Conservation (phyloP, 148 eudicot genomes). For the Pouteria glomerata region DNA sequence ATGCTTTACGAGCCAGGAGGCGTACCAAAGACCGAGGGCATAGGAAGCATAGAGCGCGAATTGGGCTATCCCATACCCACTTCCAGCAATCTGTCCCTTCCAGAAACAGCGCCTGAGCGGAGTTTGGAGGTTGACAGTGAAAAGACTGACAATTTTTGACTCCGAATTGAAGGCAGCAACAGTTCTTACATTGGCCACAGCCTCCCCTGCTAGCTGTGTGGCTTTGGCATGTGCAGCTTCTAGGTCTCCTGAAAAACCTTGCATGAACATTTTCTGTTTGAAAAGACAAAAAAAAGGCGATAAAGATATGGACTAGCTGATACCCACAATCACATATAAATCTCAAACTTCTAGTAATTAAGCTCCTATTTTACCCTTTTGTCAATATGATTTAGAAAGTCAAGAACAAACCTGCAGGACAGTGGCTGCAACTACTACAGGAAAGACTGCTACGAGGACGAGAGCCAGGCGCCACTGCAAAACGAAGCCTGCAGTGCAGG, state of each 20-base stretch:
- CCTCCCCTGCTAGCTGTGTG: slow-evolving; percentile 87
- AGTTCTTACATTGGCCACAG: slow-evolving; percentile 79
- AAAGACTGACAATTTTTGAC: slow-evolving; percentile 57
- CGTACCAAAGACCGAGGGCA: slow-evolving; percentile 90
- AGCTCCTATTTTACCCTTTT: background rate
- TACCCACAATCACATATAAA: too few relatives aligned
- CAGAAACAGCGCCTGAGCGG: slow-evolving; percentile 79
- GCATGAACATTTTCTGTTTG: slow-evolving; percentile 88
- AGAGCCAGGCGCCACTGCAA: slow-evolving; percentile 94
- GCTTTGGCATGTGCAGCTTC: slow-evolving; percentile 89
- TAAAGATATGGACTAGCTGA: background rate
- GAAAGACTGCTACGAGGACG: slow-evolving; percentile 75
- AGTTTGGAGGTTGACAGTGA: slow-evolving; percentile 46
- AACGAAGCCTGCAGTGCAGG: slow-evolving; percentile 84
- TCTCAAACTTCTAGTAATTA: background rate
- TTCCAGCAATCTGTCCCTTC: slow-evolving; percentile 93
- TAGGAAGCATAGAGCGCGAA: slow-evolving; percentile 74
- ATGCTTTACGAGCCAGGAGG: slow-evolving; percentile 86
- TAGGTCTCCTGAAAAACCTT: slow-evolving; percentile 86
- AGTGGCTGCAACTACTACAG: slow-evolving; percentile 90
- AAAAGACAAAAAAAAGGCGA: background rate
- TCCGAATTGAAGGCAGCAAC: slow-evolving; percentile 95
- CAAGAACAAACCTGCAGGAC: slow-evolving; percentile 65
- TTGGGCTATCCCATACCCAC: slow-evolving; percentile 77
- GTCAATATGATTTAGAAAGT: background rate